phyloP scores from a whole-genome alignment of 306 rosid species.

The Glycyrrhiza uralensis region DNA sequence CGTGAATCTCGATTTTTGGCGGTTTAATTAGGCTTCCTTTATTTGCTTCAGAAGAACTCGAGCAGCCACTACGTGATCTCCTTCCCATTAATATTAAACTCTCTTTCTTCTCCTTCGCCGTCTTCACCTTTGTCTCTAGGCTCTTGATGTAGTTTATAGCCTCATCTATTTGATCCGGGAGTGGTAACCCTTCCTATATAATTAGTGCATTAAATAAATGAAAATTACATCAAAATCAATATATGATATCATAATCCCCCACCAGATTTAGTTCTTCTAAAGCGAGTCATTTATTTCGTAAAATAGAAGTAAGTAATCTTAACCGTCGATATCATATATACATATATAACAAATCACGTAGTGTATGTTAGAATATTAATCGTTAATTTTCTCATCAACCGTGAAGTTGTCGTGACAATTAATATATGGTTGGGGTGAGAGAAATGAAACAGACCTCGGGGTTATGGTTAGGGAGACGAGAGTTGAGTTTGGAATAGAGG shows the following conservation, averaged over 20 bases:
- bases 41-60: background rate
- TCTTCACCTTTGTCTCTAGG: slow-evolving; percentile 46
- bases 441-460: background rate
- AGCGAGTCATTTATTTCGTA: too few relatives aligned
- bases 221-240: background rate
- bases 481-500: slow-evolving; percentile 55
- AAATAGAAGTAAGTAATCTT: too few relatives aligned
- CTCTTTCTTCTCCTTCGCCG: slow-evolving; percentile 40
- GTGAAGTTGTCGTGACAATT: too few relatives aligned
- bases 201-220: too few relatives aligned
- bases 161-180: slow-evolving; percentile 58
- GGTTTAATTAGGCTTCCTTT: slow-evolving; percentile 19
- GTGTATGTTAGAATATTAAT: too few relatives aligned
- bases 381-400: too few relatives aligned
- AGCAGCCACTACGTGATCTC: slow-evolving; percentile 26
- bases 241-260: background rate
- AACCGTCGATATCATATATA: too few relatives aligned
- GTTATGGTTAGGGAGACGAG: slow-evolving; percentile 52
- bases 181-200: slow-evolving; percentile 38
- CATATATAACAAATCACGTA: too few relatives aligned
- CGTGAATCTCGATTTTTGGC: slow-evolving; percentile 52
- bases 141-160: slow-evolving; percentile 55
- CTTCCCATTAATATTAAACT: slow-evolving; percentile 17
- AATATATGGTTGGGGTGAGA: too few relatives aligned
- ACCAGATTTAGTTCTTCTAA: too few relatives aligned